phyloP scores from a whole-genome alignment of 2,329 filamentous ascomycete species.

The Fusarium sambucinum region DNA sequence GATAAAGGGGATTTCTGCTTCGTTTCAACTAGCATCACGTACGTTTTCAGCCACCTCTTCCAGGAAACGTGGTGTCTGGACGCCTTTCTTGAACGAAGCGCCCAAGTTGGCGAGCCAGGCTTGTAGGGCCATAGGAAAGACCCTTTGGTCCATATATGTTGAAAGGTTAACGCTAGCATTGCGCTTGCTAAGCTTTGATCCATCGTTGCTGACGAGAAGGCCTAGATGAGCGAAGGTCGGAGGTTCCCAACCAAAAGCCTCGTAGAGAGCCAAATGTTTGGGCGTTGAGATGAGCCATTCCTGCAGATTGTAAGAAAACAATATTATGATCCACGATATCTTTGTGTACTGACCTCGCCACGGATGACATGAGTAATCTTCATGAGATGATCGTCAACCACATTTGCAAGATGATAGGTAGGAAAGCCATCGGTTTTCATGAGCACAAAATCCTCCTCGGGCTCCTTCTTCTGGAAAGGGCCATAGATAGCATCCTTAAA shows the following conservation, averaged over 20 bases:
- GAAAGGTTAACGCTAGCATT: conserved; percentile 66
- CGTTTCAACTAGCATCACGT: conserved; percentile 43
- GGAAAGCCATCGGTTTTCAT: conserved; percentile 92
- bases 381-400: conserved; percentile 97
- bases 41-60: conserved; percentile 77
- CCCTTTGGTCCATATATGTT: conserved; percentile 61
- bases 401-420: conserved; percentile 97
- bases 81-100: conserved; percentile 49
- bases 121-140: conserved; percentile 65
- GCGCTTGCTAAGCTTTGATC: conserved; percentile 88
- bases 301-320: conserved; percentile 52
- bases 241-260: conserved; percentile 79
- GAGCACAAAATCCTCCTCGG: conserved; percentile 85
- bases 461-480: conserved; percentile 65
- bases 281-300: conserved; percentile 98
- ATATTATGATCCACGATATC: not conserved
- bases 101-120: conserved; percentile 86
- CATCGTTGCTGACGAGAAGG: conserved; percentile 75
- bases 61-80: conserved; percentile 61
- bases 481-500: conserved; percentile 88
- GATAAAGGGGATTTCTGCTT: too few relatives aligned
- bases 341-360: conserved; percentile 70
- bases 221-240: conserved; percentile 86
- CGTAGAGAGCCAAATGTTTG: conserved; percentile 76
- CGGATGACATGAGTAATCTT: conserved; percentile 94